Conservation (phyloP, 2,329 filamentous ascomycete genomes). For the Pseudocercospora fijiensis region DNA sequence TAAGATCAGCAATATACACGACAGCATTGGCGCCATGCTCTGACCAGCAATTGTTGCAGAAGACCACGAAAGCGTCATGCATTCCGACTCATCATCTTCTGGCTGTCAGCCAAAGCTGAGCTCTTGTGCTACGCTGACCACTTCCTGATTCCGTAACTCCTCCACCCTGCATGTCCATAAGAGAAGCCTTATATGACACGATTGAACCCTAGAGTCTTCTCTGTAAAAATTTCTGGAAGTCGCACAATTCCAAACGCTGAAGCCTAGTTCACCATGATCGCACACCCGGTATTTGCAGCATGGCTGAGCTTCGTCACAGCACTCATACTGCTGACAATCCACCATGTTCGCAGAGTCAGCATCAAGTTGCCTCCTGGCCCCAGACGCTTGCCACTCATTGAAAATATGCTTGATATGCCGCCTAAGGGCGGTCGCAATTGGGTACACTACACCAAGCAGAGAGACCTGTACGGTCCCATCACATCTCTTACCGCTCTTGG, state of each 20-base stretch:
- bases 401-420: conserved; percentile 30
- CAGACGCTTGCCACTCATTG: conserved; percentile 20
- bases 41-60: neutral
- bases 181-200: neutral
- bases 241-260: neutral
- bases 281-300: neutral
- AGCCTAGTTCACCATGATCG: neutral
- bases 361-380: neutral
- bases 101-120: neutral
- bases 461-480: conserved; percentile 30
- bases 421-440: conserved; percentile 38
- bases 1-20: neutral
- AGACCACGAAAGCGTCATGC: neutral
- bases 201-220: neutral
- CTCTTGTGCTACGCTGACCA: neutral
- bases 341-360: neutral
- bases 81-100: neutral
- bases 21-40: neutral
- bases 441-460: conserved; percentile 46
- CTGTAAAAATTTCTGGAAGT: no score
- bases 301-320: neutral
- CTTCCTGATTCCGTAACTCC: neutral
- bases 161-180: neutral
- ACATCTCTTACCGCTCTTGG: neutral
- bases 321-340: neutral